phyloP scores from a whole-genome alignment of 2,329 filamentous ascomycete species.

The Pyrenophora seminiperda region DNA sequence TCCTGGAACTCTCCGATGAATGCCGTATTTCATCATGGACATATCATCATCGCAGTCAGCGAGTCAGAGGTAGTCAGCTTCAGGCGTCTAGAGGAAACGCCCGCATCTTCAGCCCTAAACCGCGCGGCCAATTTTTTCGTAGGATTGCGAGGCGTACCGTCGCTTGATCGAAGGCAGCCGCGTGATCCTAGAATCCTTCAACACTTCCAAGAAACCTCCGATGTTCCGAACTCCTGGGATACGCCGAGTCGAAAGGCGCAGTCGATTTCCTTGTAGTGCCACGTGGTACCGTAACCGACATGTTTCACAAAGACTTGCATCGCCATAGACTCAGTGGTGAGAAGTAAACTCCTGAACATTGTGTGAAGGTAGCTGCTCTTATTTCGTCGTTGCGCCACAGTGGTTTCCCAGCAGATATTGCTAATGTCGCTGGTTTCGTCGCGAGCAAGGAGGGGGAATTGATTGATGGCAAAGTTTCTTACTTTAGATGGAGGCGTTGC shows the following conservation, averaged over 20 bases:
- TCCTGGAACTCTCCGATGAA: slow-evolving; percentile 54
- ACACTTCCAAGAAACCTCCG: slow-evolving; percentile 69
- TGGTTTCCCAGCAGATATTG: slow-evolving; percentile 50
- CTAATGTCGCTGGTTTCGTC: slow-evolving; percentile 41
- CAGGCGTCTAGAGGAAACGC: slow-evolving; percentile 69
- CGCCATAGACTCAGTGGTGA: slow-evolving; percentile 52
- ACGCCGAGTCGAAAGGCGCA: slow-evolving; percentile 71
- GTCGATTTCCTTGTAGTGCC: slow-evolving; percentile 73
- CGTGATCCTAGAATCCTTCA: slow-evolving; percentile 73
- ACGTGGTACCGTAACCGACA: slow-evolving; percentile 73
- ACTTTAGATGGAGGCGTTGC: slow-evolving; percentile 15
- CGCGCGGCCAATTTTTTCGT: slow-evolving; percentile 74
- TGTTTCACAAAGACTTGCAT: slow-evolving; percentile 69
- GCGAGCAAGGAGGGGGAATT: slow-evolving; percentile 42
- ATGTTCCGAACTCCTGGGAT: too few species aligned
- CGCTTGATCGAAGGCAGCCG: slow-evolving; percentile 69
- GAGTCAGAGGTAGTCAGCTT: slow-evolving; percentile 65
- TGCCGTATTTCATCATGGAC: slow-evolving; percentile 48
- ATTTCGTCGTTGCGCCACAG: slow-evolving; percentile 52
- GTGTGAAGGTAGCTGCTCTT: slow-evolving; percentile 50
- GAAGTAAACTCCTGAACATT: slow-evolving; percentile 6
- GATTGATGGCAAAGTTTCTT: slow-evolving; percentile 36
- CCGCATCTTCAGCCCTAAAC: slow-evolving; percentile 70
- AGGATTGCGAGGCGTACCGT: slow-evolving; percentile 72
- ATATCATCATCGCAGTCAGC: slow-evolving; percentile 52